These are phyloP conservation scores for Diaporthe australafricana DNA, from an alignment of 2,329 filamentous ascomycete species.

Conservation along the genomic window DNA sequence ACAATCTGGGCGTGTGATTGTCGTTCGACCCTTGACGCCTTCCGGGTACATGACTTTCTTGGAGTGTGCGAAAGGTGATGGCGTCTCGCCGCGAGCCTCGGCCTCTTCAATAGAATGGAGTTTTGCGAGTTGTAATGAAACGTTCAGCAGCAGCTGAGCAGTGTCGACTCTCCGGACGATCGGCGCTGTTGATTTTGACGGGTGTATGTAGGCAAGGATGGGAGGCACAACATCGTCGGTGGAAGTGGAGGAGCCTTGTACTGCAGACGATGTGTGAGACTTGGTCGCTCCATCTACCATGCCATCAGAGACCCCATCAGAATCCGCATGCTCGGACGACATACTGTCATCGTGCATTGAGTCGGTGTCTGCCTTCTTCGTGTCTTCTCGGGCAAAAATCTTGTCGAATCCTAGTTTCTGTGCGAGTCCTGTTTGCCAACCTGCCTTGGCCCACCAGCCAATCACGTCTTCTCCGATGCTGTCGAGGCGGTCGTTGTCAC, in stretches of 20 bases:
- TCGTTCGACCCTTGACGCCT: slow-evolving; percentile 82
- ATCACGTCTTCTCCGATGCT: slow-evolving; percentile 92
- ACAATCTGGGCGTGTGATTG: slow-evolving; percentile 84
- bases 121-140: slow-evolving; percentile 89
- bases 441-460: slow-evolving; percentile 95
- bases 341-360: slow-evolving; percentile 45
- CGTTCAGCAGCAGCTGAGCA: slow-evolving; percentile 80
- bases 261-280: slow-evolving; percentile 8
- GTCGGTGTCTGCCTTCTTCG: slow-evolving; percentile 47
- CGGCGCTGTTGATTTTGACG: slow-evolving; percentile 64
- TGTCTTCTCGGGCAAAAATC: slow-evolving; percentile 62
- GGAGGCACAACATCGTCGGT: slow-evolving; percentile 66
- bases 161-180: slow-evolving; percentile 91
- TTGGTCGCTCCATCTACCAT: slow-evolving; percentile 16
- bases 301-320: slow-evolving; percentile 12
- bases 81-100: slow-evolving; percentile 56
- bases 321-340: slow-evolving; percentile 40
- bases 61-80: slow-evolving; percentile 81
- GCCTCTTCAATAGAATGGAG: slow-evolving; percentile 77
- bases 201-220: slow-evolving; percentile 86
- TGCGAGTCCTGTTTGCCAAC: slow-evolving; percentile 85
- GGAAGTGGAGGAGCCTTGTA: not conserved
- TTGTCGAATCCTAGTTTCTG: slow-evolving; percentile 81
- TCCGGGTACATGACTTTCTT: slow-evolving; percentile 87
- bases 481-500: slow-evolving; percentile 83